Evolutionary conservation across 768 basidiomycete genomes (phyloP).

Genomic region (Boletus speciosus): DNA sequence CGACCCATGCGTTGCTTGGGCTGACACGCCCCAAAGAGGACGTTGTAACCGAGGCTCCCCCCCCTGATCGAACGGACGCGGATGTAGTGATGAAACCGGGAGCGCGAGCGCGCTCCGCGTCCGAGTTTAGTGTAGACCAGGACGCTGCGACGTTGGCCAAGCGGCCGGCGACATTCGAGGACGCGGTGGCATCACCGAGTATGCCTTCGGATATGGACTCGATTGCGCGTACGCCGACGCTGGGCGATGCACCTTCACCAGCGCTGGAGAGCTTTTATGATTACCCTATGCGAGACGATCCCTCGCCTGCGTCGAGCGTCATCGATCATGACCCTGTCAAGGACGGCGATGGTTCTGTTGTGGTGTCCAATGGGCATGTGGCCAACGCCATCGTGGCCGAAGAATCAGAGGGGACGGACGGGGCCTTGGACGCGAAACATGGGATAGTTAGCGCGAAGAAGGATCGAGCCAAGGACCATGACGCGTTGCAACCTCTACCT

Average conservation of each 20-base stretch:
- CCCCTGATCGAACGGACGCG: not conserved
- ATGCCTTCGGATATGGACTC: slow-evolving; percentile 29
- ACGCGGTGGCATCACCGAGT: slow-evolving; percentile 20
- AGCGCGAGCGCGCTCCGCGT: slow-evolving; percentile 5
- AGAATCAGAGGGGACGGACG: not conserved
- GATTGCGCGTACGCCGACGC: slow-evolving; percentile 19
- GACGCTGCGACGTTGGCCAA: not conserved
- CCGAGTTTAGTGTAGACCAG: slow-evolving; percentile 6
- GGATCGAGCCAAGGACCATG: not conserved
- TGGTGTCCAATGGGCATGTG: not conserved
- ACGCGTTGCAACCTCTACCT: not conserved
- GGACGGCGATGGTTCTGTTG: slow-evolving; percentile 6
- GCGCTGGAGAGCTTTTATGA: slow-evolving; percentile 24
- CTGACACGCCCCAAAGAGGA: slow-evolving; percentile 2
- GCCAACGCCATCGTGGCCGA: not conserved
- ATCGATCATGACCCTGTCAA: slow-evolving; percentile 21
- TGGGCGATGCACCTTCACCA: slow-evolving; percentile 19
- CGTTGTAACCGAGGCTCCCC: not conserved
- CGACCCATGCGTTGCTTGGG: slow-evolving; percentile 29
- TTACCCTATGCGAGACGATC: slow-evolving; percentile 20
- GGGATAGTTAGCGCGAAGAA: not conserved
- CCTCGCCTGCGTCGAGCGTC: slow-evolving; percentile 30
- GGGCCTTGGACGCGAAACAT: not conserved
- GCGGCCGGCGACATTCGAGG: slow-evolving; percentile 4
- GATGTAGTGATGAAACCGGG: slow-evolving; percentile 1